These are phyloP conservation scores for Balakata baccata DNA, from an alignment of 345 rosid genomes.

Conservation along the genomic window DNA sequence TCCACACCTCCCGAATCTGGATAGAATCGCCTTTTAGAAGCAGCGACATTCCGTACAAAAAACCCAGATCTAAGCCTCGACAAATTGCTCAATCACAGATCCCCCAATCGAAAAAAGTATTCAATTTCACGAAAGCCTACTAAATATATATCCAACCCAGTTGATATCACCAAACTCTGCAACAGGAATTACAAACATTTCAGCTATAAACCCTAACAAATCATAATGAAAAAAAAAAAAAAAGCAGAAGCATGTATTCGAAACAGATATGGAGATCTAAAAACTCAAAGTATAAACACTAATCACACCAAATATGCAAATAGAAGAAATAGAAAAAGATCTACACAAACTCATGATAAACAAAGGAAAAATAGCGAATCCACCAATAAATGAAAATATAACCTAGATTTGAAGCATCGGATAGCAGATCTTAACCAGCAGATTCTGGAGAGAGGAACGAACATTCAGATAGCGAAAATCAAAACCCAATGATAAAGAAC, in stretches of 20 bases:
- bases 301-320: no score
- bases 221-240: neutral
- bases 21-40: constrained; percentile 51
- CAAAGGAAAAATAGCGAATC: no score
- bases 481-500: no score
- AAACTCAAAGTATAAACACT: neutral
- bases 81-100: constrained; percentile 4
- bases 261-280: neutral
- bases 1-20: constrained; percentile 71
- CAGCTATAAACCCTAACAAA: neutral
- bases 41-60: constrained; percentile 43
- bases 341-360: neutral
- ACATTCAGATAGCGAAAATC: neutral
- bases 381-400: neutral
- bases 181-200: neutral
- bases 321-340: neutral
- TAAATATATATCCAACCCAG: neutral
- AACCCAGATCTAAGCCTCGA: neutral
- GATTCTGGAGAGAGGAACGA: constrained; percentile 19
- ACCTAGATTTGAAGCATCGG: constrained; percentile 15
- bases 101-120: neutral
- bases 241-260: neutral
- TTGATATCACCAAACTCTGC: constrained; percentile 18
- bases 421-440: constrained; percentile 14
- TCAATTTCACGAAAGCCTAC: constrained; percentile 1